phyloP scores from a whole-genome alignment of 495 filamentous ascomycete genomes.

The Penicillium pulvis region DNA sequence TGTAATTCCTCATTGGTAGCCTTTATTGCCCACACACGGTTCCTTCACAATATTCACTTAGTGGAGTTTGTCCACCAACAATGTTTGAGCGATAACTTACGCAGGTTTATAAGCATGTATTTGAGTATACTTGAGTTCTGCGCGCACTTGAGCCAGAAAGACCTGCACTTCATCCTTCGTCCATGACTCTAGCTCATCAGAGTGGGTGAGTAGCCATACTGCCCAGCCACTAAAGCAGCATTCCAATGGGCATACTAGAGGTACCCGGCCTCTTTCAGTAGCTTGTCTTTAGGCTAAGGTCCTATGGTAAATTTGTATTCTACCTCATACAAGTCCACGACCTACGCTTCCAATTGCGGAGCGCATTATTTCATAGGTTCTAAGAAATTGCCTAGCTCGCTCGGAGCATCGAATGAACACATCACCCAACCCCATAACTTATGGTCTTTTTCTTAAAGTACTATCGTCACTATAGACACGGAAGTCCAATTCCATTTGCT shows the following conservation, averaged over 20 bases:
- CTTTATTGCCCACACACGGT: conserved; percentile 24
- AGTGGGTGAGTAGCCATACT: conserved; percentile 21
- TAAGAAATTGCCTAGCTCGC: conserved; percentile 18
- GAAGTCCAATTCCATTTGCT: conserved; percentile 51
- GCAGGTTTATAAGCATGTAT: conserved; percentile 14
- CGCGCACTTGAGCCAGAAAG: conserved; percentile 15
- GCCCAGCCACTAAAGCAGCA: conserved; percentile 19
- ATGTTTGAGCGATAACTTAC: conserved; percentile 5
- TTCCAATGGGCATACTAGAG: conserved; percentile 62
- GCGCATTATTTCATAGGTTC: conserved; percentile 22
- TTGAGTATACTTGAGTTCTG: conserved; percentile 15
- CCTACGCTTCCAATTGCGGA: conserved; percentile 17
- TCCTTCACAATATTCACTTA: conserved; percentile 8
- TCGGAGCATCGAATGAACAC: conserved; percentile 25
- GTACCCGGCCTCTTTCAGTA: conserved; percentile 63
- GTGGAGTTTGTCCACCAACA: neutral
- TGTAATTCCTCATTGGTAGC: conserved; percentile 13
- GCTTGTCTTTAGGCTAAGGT: conserved; percentile 62
- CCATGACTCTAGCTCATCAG: conserved; percentile 16
- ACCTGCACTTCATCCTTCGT: conserved; percentile 19
- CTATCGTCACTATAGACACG: conserved; percentile 45
- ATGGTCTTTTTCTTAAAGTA: conserved; percentile 28
- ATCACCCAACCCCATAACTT: conserved; percentile 22
- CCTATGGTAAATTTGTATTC: conserved; percentile 64
- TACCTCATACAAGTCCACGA: conserved; percentile 33